A percentile compares a stretch with the other conserved stretches of the same genome.
Evolutionary conservation across 345 rosid species (phyloP).

Genomic region (Salix purpurea): DNA sequence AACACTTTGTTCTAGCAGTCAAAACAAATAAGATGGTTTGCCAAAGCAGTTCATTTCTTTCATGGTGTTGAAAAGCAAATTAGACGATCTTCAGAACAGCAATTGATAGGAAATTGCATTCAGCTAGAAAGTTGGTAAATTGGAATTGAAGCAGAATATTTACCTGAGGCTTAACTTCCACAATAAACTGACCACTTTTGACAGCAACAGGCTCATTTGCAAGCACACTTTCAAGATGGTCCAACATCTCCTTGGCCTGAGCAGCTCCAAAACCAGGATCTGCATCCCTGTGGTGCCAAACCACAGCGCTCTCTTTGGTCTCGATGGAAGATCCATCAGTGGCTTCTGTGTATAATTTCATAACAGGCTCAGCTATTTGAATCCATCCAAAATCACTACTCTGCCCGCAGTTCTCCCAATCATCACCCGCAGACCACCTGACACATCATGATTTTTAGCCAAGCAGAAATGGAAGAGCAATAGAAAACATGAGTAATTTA

Average conservation of each 20-base stretch:
- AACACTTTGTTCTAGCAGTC: too few relatives aligned
- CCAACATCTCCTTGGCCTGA: constrained; percentile 77
- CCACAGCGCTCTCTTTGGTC: constrained; percentile 65
- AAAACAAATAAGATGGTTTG: too few relatives aligned
- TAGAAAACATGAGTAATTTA: not conserved
- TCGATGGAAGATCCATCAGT: constrained; percentile 73
- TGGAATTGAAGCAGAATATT: not conserved
- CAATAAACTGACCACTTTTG: constrained; percentile 65
- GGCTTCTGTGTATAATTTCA: constrained; percentile 65
- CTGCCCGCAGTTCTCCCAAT: constrained; percentile 54
- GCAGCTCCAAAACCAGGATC: constrained; percentile 69
- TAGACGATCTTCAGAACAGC: not conserved
- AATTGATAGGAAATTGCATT: not conserved
- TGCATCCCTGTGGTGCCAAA: constrained; percentile 76
- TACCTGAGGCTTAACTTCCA: constrained; percentile 84
- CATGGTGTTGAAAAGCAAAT: not conserved
- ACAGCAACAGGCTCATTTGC: constrained; percentile 72
- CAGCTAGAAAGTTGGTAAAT: not conserved
- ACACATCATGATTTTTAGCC: constrained; percentile 3
- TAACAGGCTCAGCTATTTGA: constrained; percentile 64
- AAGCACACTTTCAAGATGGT: constrained; percentile 70
- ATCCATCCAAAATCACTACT: constrained; percentile 60
- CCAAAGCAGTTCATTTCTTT: not conserved
- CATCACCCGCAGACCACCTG: constrained; percentile 48
- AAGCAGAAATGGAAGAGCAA: not conserved